Percentiles rank a stretch among this genome's conserved stretches.
Evolutionary conservation across 768 basidiomycete genomes (phyloP).

Genomic region (Podaxis carcinomalis): DNA sequence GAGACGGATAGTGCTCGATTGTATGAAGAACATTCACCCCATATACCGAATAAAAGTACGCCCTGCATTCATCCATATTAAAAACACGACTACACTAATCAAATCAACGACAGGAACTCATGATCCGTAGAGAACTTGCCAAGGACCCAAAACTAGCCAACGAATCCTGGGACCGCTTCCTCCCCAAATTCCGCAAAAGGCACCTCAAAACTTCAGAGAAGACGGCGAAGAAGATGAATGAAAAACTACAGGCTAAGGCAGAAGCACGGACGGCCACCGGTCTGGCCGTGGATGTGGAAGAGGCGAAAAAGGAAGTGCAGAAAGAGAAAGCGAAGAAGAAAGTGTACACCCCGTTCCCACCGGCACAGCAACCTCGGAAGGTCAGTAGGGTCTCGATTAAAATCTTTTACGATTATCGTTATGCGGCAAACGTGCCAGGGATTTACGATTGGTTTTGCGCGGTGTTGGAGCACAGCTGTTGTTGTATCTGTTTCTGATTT

Average conservation of each 20-base stretch:
- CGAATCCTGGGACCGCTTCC: constrained; percentile 96
- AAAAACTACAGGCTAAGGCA: constrained; percentile 52
- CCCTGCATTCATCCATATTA: not conserved
- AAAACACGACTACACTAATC: not conserved
- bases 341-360: constrained; percentile 98
- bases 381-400: constrained; percentile 30
- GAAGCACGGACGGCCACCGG: constrained; percentile 68
- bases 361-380: constrained; percentile 89
- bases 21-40: constrained; percentile 99
- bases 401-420: not conserved
- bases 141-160: constrained; percentile 95
- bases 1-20: constrained; percentile 92
- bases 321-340: constrained; percentile 65
- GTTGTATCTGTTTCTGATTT: not conserved
- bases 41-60: constrained; percentile 96
- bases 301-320: constrained; percentile 33
- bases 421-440: not conserved
- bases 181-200: constrained; percentile 91
- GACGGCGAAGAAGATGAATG: constrained; percentile 88
- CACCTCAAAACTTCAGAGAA: constrained; percentile 94
- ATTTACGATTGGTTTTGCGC: not conserved
- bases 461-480: not conserved
- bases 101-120: constrained; percentile 67
- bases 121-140: constrained; percentile 96
- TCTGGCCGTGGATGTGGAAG: constrained; percentile 32